phyloP scores from a whole-genome alignment of 129 eudicot genomes.

The Escallonia rubra region DNA sequence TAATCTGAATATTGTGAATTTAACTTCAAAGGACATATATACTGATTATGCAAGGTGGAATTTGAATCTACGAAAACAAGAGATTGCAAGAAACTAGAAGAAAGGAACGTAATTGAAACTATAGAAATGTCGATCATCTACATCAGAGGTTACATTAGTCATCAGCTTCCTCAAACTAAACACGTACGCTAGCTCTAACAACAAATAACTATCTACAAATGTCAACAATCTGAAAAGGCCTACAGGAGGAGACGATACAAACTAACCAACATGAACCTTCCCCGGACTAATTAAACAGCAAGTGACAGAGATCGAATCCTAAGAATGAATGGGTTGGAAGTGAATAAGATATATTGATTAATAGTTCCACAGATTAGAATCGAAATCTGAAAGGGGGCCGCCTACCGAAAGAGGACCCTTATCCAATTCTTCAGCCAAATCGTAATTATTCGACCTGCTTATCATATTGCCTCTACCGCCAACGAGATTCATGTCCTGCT shows the following conservation, averaged over 20 bases:
- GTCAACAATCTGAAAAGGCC: neutral
- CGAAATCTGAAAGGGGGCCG: constrained; percentile 40
- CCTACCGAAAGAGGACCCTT: neutral
- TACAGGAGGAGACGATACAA: neutral
- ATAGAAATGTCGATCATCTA: too few relatives aligned
- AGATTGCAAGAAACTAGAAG: too few relatives aligned
- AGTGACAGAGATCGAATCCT: neutral
- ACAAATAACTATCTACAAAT: neutral
- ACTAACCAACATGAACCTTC: neutral
- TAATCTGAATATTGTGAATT: too few relatives aligned
- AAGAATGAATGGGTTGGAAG: neutral
- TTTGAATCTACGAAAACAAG: neutral
- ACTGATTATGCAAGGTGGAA: too few relatives aligned
- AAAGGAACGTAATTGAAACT: too few relatives aligned
- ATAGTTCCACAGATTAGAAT: constrained; percentile 49
- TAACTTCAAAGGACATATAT: too few relatives aligned
- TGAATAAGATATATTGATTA: constrained; percentile 5
- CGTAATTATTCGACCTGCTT: too few relatives aligned
- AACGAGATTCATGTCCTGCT: constrained; percentile 15
- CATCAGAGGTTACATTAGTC: too few relatives aligned
- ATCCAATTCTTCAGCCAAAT: too few relatives aligned
- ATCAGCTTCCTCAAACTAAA: too few relatives aligned
- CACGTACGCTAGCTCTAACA: neutral
- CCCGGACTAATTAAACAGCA: neutral
- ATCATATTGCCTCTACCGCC: neutral